Evolutionary conservation across 2,329 filamentous ascomycete species (phyloP).

Genomic region (Pyrenophora graminea): DNA sequence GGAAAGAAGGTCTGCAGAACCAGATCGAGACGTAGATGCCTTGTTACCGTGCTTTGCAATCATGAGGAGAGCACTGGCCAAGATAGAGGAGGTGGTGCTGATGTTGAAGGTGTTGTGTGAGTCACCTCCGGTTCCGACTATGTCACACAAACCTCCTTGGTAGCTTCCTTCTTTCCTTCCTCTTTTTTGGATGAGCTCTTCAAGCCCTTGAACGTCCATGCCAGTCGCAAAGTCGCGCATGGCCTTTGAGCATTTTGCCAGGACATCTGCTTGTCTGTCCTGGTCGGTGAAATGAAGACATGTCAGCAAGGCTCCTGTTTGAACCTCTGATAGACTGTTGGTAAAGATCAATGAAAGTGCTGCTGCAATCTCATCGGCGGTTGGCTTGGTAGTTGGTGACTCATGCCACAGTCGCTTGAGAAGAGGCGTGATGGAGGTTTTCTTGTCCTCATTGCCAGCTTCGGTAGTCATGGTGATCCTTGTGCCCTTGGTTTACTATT

Average conservation of each 20-base stretch:
- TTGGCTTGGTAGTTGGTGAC: conserved; percentile 52
- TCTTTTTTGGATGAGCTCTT: conserved; percentile 62
- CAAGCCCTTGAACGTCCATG: conserved; percentile 68
- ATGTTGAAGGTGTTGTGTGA: conserved; percentile 98
- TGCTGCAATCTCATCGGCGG: conserved; percentile 81
- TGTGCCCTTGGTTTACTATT: conserved; percentile 12
- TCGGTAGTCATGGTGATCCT: conserved; percentile 31
- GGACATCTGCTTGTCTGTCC: conserved; percentile 81
- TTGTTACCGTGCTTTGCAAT: conserved; percentile 96
- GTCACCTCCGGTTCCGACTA: conserved; percentile 96
- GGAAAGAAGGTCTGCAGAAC: conserved; percentile 87
- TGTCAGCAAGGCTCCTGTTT: conserved; percentile 84
- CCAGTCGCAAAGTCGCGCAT: conserved; percentile 81
- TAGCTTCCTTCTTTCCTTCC: conserved; percentile 74
- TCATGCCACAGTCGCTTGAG: conserved; percentile 72
- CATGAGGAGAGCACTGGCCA: conserved; percentile 82
- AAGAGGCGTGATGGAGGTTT: conserved; percentile 68
- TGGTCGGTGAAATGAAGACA: conserved; percentile 88
- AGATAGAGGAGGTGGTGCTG: conserved; percentile 89
- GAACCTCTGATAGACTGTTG: conserved; percentile 83
- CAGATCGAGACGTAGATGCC: conserved; percentile 92
- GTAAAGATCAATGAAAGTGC: conserved; percentile 92
- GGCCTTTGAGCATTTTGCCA: conserved; percentile 78
- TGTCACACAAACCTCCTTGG: conserved; percentile 84
- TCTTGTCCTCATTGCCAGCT: conserved; percentile 29